phyloP scores from a whole-genome alignment of 352 stramenopile species.

The Pythium chondricola region DNA sequence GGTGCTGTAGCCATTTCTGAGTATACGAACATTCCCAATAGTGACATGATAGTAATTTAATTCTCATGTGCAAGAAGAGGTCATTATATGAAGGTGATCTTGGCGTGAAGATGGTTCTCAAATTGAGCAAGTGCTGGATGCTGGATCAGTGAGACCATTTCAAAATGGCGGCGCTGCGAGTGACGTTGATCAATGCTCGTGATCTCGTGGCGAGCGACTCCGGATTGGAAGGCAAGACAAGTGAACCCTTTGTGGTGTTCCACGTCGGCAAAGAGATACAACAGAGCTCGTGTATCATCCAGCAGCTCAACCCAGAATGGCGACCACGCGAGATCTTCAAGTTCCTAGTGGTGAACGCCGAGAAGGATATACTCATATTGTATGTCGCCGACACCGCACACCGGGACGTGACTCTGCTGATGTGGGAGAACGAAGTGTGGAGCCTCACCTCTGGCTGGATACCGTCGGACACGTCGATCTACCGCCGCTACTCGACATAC shows the following conservation, averaged over 20 bases:
- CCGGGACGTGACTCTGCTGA: constrained; percentile 47
- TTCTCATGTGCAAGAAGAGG: no score
- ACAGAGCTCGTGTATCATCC: constrained; percentile 56
- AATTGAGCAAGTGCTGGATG: no score
- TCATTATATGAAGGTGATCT: no score
- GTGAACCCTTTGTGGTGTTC: constrained; percentile 70
- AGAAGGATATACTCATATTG: constrained; percentile 39
- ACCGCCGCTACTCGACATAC: constrained; percentile 46
- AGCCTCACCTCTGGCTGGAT: constrained; percentile 37
- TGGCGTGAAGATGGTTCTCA: background rate
- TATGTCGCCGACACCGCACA: constrained; percentile 62
- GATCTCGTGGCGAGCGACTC: constrained; percentile 65
- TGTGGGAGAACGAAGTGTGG: constrained; percentile 73
- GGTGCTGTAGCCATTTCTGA: no score
- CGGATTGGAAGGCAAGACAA: constrained; percentile 47
- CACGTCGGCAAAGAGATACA: constrained; percentile 39
- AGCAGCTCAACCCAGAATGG: constrained; percentile 65
- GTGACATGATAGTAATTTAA: no score
- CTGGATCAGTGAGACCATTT: no score
- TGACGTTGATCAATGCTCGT: constrained; percentile 36
- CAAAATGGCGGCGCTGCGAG: constrained; percentile 40
- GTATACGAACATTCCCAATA: no score
- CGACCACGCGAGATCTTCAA: constrained; percentile 47
- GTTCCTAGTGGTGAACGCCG: constrained; percentile 40
- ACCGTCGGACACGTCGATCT: constrained; percentile 33